A percentile compares a stretch with the other conserved stretches of the same genome.
These are phyloP conservation scores for Fusarium incarnatum DNA, from an alignment of 2,329 filamentous ascomycete species.

Conservation along the genomic window DNA sequence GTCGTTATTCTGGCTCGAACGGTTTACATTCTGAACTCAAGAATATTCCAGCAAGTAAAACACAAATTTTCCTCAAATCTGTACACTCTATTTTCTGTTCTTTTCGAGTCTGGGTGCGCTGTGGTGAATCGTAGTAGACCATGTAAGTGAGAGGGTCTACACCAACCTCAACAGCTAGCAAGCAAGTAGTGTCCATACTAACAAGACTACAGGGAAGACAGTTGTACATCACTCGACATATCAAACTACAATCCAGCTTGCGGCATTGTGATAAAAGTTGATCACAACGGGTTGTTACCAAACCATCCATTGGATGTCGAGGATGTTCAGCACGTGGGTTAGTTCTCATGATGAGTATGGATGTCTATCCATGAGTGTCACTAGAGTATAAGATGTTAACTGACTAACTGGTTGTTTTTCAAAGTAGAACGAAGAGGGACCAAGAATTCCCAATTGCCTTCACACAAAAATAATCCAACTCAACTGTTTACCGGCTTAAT, in stretches of 20 bases:
- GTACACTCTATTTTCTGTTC: not conserved
- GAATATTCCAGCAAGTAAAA: not conserved
- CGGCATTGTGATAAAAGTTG: not conserved
- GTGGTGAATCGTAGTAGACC: not conserved
- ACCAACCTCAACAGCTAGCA: not conserved
- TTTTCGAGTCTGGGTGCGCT: not conserved
- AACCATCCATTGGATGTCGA: not conserved
- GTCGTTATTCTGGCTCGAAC: not conserved
- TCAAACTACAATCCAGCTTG: not conserved
- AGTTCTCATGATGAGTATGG: slow-evolving; percentile 14
- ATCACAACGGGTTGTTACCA: not conserved
- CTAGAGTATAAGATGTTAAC: not conserved
- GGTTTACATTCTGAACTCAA: not conserved
- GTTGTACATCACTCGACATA: not conserved
- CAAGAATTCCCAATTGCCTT: too few species aligned
- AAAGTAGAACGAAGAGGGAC: not conserved
- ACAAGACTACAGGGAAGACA: not conserved
- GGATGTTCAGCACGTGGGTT: not conserved
- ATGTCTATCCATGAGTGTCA: not conserved
- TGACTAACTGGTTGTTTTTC: not conserved
- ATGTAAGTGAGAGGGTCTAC: not conserved
- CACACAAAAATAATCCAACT: not conserved
- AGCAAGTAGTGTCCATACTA: not conserved
- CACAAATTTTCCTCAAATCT: not conserved
- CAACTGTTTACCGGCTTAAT: not conserved